These are phyloP conservation scores for Penicillium sp. DNA, from an alignment of 2,329 filamentous ascomycete species.

Conservation along the genomic window DNA sequence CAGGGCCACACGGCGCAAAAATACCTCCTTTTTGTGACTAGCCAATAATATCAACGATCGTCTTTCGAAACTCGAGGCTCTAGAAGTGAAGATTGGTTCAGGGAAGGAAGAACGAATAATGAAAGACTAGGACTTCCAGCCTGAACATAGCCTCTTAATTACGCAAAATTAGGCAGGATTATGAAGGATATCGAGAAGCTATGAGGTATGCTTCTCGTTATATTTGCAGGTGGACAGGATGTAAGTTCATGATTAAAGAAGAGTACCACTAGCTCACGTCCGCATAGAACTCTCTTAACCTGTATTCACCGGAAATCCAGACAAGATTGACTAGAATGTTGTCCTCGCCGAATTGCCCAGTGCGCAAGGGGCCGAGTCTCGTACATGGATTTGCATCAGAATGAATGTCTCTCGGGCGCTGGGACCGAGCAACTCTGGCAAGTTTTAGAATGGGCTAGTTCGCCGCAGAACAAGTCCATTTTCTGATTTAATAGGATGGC, in stretches of 20 bases:
- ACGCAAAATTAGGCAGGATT: neutral
- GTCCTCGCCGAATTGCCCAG: neutral
- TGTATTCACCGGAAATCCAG: neutral
- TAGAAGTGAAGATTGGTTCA: neutral
- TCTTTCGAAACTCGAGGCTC: neutral
- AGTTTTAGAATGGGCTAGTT: neutral
- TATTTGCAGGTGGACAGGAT: neutral
- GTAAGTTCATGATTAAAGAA: neutral
- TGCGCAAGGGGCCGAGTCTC: neutral
- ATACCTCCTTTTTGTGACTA: neutral
- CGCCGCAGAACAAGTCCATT: neutral
- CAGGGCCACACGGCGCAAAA: neutral
- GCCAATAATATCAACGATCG: neutral
- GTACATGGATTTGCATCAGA: neutral
- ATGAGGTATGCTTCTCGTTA: neutral
- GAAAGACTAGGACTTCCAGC: neutral
- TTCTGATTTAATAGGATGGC: slow-evolving; percentile 1
- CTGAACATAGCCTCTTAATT: neutral
- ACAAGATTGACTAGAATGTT: neutral
- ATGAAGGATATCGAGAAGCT: slow-evolving; percentile 1
- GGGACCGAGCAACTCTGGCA: neutral
- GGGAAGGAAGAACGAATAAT: neutral
- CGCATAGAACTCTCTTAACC: neutral
- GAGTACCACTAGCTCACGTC: neutral
- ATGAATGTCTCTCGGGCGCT: neutral